Conservation (phyloP, 495 filamentous ascomycete genomes). For the Penicillium diatomitis region DNA sequence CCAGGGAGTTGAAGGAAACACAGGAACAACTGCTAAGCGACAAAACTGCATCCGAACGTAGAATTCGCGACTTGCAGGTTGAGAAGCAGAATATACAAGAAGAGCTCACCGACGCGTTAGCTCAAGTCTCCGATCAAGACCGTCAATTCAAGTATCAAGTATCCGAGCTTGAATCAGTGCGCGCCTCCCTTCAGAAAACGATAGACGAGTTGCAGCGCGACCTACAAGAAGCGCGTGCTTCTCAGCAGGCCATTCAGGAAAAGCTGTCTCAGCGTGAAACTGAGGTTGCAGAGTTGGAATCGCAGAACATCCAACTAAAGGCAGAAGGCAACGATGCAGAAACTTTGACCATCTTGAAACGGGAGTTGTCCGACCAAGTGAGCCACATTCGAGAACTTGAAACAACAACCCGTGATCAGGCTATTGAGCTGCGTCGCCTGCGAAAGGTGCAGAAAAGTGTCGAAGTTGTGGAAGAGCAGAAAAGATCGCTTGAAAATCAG, state of each 20-base stretch:
- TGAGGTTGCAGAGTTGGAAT: conserved; percentile 64
- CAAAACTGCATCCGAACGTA: conserved; percentile 61
- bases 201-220: conserved; percentile 67
- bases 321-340: conserved; percentile 80
- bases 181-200: conserved; percentile 55
- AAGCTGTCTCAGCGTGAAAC: conserved; percentile 57
- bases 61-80: conserved; percentile 60
- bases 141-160: conserved; percentile 60
- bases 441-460: conserved; percentile 73
- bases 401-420: conserved; percentile 66
- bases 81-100: conserved; percentile 64
- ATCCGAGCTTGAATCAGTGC: conserved; percentile 61
- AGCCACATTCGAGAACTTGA: conserved; percentile 80
- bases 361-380: conserved; percentile 83
- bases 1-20: conserved; percentile 60
- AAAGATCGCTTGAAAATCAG: conserved; percentile 69
- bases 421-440: conserved; percentile 68
- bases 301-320: conserved; percentile 71
- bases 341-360: conserved; percentile 69
- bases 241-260: conserved; percentile 57
- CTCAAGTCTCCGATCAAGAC: conserved; percentile 59
- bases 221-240: conserved; percentile 49
- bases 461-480: conserved; percentile 94
- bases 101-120: conserved; percentile 65
- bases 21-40: conserved; percentile 59